Evolutionary conservation across 1,139 yeast genomes (phyloP), one percentile per base, ranked within the genome.

Genomic region (Kurtzmaniella quercitrusa): DNA sequence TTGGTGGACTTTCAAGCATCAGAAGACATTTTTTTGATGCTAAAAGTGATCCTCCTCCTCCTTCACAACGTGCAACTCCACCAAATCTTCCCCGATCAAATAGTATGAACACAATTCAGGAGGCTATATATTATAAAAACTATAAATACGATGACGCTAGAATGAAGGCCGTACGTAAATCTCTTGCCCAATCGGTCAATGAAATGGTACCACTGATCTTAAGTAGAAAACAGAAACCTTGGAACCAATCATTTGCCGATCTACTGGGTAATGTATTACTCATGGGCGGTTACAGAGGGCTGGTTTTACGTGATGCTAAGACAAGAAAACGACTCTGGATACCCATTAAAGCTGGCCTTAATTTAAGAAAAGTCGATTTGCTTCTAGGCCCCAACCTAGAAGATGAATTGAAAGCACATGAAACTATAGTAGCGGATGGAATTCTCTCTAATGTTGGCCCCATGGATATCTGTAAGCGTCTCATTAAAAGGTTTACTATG

Each of bases 241-340:
- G 60, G 48, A 75, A 71, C 42, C 50, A 62, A 12, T 62, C 63
- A 43, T 71, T 57, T 52, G 58, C 58, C 39, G 76, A 77, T 25
- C 56, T 88, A 1, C 81, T 79, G 16, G 96, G 96, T 2, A 89
- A 89, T 54, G 74, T 90, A 1, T 79, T 90, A 1, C 70, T 90
- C 1, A 49, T 90, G 62, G 96, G 97, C 2, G 97, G 97, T 0
- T 90, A 86, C 60, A 70, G 97, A 54, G 97, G 97, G 1, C 81
- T 90, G 25, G 77, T 85, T n/a, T 63, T 90, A 44, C 62, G 94
- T 40, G 94, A 87, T 54, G 57, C 78, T 0, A 70, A 69, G 29
- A 83, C 95, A 0, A 66, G 71, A 15, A 77, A 82, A 48, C 69
- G 93, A 42, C 77, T 86, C 1, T 90, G 97, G 97, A 79, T 90